Evolutionary conservation across 495 filamentous ascomycete species (phyloP).

Genomic region (Cercophora scortea): DNA sequence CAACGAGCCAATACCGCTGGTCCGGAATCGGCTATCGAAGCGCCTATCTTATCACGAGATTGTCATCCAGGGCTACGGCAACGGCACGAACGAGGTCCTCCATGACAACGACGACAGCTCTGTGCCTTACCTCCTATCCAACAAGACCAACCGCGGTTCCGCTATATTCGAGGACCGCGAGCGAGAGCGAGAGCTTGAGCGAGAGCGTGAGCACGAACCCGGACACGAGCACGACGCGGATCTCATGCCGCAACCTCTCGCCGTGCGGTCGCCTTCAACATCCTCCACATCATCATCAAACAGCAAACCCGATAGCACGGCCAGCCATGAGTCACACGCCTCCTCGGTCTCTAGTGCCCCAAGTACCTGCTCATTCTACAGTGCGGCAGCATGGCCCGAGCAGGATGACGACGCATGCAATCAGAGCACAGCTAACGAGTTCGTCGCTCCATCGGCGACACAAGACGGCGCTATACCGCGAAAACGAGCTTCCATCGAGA

Average conservation of each 20-base stretch:
- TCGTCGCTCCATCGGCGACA: no score
- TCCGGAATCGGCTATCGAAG: background rate
- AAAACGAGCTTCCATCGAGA: background rate
- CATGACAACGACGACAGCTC: background rate
- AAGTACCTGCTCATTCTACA: background rate
- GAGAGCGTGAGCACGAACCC: background rate
- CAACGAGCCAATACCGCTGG: constrained; percentile 8
- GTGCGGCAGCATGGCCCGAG: background rate
- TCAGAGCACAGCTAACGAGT: background rate
- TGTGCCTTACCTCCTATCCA: background rate
- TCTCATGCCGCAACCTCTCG: constrained; percentile 7
- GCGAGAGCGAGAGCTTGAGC: background rate
- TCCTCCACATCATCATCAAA: constrained; percentile 13
- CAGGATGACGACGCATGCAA: background rate
- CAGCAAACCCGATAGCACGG: constrained; percentile 17
- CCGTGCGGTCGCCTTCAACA: constrained; percentile 18
- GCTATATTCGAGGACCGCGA: background rate
- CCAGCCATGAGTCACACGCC: constrained; percentile 3
- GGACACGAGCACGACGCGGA: background rate
- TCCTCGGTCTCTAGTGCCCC: constrained; percentile 7
- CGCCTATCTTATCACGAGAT: constrained; percentile 28
- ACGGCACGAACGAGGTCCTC: constrained; percentile 27
- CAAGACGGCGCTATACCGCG: no score
- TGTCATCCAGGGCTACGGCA: constrained; percentile 34
- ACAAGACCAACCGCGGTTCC: background rate